A percentile compares a stretch with the other conserved stretches of the same genome.
Evolutionary conservation across 73 alveolate genomes (phyloP).

Genomic region (Diophrys appendiculata): DNA sequence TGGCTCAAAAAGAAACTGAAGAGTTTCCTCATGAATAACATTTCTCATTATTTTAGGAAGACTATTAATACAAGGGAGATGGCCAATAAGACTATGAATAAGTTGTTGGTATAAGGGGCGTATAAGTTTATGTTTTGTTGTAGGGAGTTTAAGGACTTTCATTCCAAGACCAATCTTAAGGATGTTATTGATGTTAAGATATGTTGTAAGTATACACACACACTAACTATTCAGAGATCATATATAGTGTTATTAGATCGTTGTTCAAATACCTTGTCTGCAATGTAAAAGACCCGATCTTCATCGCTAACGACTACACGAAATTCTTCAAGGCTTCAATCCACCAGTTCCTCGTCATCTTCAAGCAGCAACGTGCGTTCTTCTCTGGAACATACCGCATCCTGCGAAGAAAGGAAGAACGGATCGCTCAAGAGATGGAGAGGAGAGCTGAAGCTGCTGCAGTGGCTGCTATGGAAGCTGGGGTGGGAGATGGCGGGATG

Average conservation of each 20-base stretch:
- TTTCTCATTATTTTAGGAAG: slow-evolving; percentile 43
- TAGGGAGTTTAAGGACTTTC: slow-evolving; percentile 50
- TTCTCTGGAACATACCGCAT: background rate
- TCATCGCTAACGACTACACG: slow-evolving; percentile 17
- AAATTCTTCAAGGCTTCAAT: slow-evolving; percentile 41
- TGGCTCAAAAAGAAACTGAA: slow-evolving; percentile 69
- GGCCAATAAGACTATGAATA: slow-evolving; percentile 48
- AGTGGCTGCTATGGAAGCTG: no score
- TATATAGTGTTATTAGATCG: slow-evolving; percentile 54
- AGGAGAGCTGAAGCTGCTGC: no score
- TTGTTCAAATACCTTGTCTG: slow-evolving; percentile 63
- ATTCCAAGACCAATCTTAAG: background rate
- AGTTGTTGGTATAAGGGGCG: slow-evolving; percentile 46
- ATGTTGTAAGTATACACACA: no score
- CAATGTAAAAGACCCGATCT: slow-evolving; percentile 50
- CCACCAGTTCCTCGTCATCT: slow-evolving; percentile 37
- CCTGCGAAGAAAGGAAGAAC: no score
- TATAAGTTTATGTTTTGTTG: slow-evolving; percentile 56
- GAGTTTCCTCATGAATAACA: slow-evolving; percentile 61
- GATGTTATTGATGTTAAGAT: background rate
- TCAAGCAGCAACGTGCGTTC: slow-evolving; percentile 7
- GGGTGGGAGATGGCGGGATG: no score
- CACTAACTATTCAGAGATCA: no score
- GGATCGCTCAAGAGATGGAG: no score
- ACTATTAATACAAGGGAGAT: slow-evolving; percentile 33